Evolutionary conservation across 2,329 filamentous ascomycete species (phyloP), one percentile per base, ranked within the genome.

Genomic region (Calonectria naviculata): DNA sequence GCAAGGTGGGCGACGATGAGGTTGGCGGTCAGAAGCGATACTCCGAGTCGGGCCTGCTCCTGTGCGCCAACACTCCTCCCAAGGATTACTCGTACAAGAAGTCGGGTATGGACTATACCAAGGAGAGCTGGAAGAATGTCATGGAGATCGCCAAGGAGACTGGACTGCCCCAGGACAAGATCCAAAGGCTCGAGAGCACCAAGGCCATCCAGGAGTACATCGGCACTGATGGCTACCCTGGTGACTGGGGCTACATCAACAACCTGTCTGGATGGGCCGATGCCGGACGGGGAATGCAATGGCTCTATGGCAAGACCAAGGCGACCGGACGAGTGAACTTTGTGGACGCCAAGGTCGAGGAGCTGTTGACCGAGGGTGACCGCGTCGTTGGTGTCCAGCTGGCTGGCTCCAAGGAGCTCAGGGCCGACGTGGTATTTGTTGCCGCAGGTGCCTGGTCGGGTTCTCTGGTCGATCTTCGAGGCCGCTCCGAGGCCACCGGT

Each of bases 391-490:
- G 94, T 38, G 93, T 81, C 19, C 79, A 79, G 73, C 61, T 84
- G 54, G 74, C 74, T n/a, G 78, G 81, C 58, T 78, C 79, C 8
- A 71, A 64, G 86, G 26, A 86, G 8, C 72, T 84, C 8, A 84
- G 83, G 5, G 94, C 93, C 2, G 93, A 94, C 70, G 87, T 97
- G 9, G 92, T 94, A 38, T 87, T 98, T 67, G 87, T 97, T 3
- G 95, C 96, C 0, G 92, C 95, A 0, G 96, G 96, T 19, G 95
- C 96, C 5, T 98, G 96, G 95, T 94, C 94, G 2, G 90, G 92
- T 3, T 88, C 89, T 1, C 87, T 98, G 26, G 84, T 98, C 67
- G 93, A 98, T 81, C 86, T 98, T 1, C 87, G 92, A 56, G 94
- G 94, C 29, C 90, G 93, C 52, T 92, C 92, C 44, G 89, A 93